Evolutionary conservation across 169 alveolate species (phyloP), one percentile per base, ranked within the genome.

Genomic region (Miamiensis avidus): DNA sequence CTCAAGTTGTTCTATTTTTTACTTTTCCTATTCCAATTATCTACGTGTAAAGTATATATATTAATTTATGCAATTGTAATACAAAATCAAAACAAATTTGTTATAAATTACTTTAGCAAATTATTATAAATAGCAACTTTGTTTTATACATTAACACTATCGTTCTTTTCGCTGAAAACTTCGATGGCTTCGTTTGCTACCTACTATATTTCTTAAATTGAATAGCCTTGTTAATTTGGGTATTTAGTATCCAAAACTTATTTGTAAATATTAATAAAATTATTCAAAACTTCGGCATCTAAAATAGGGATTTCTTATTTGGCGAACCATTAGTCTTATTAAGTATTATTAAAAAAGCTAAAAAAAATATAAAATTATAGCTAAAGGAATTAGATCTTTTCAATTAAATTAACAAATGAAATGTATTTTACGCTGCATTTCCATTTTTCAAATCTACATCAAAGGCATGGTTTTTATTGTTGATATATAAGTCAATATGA

Each of bases 281-380:
- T 1, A 34, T 65, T 33, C 28, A 79, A 34, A 29, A 79, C 49
- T 64, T 79, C n/a, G n/a, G 84, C 84, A 29, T 79, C 84, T 64
- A 49, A 79, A 30, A 28, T 34, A 65, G 84, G 84, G 0, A 79
- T 49, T 79, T 79, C 84, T 29, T 79, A 31, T 25, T 79, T 34
- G 30, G 84, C 84, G 26, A 79, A 79, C 25, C 64, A 75, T n/a
- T 64, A 75, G 26, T 79, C 84, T 20, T 49, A 79, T 25, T 49
- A 29, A n/a, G 84, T 29, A 34, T 33, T n/a, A 28, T 79, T 34
- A 64, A 29, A 79, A 29, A 49, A 79, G 25, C 65, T 79, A 49
- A 49, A 11, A 11, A 49, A 11, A 49, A 20, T 11, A 49, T 49
- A 49, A 20, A 49, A 4, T 49, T 49, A 11, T 49, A 20, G 20